Percentiles rank a stretch among this genome's conserved stretches.
Evolutionary conservation across 2,329 filamentous ascomycete genomes (phyloP).

Genomic region (Ampelomyces quisqualis): DNA sequence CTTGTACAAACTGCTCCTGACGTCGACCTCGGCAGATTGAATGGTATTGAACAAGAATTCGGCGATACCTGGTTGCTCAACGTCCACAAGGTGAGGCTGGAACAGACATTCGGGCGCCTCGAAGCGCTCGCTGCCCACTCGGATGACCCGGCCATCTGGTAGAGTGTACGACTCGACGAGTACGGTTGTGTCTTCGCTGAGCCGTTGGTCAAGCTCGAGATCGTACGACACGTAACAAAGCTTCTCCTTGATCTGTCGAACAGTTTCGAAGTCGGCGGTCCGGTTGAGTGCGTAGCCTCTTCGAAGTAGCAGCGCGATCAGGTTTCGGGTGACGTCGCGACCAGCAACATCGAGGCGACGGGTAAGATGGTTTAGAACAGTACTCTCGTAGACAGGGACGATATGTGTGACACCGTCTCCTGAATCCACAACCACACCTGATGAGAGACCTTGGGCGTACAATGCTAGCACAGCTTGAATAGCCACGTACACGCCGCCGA

Average conservation of each 20-base stretch:
- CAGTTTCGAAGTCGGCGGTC: conserved; percentile 98
- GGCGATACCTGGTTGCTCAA: conserved; percentile 93
- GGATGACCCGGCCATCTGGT: conserved; percentile 92
- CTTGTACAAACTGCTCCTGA: conserved; percentile 91
- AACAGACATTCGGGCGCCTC: conserved; percentile 98
- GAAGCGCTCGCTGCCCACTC: conserved; percentile 94
- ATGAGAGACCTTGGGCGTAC: conserved; percentile 82
- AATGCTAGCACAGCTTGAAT: conserved; percentile 95
- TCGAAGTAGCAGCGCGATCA: conserved; percentile 90
- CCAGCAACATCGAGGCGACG: conserved; percentile 92
- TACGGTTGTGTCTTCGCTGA: conserved; percentile 96
- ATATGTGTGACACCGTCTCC: conserved; percentile 98
- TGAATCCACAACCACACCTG: conserved; percentile 97
- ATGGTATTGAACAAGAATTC: conserved; percentile 99
- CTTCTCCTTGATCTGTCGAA: conserved; percentile 98
- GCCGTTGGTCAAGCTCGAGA: conserved; percentile 89
- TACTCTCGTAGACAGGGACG: conserved; percentile 96
- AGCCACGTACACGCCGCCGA: conserved; percentile 95
- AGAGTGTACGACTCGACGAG: conserved; percentile 97
- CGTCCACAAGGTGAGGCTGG: conserved; percentile 96
- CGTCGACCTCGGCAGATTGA: conserved; percentile 91
- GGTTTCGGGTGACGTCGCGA: conserved; percentile 95
- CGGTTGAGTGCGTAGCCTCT: conserved; percentile 96
- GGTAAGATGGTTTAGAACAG: conserved; percentile 95
- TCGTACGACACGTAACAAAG: conserved; percentile 99